phyloP scores from a whole-genome alignment of 2,329 filamentous ascomycete genomes.

The Capronia epimyces region DNA sequence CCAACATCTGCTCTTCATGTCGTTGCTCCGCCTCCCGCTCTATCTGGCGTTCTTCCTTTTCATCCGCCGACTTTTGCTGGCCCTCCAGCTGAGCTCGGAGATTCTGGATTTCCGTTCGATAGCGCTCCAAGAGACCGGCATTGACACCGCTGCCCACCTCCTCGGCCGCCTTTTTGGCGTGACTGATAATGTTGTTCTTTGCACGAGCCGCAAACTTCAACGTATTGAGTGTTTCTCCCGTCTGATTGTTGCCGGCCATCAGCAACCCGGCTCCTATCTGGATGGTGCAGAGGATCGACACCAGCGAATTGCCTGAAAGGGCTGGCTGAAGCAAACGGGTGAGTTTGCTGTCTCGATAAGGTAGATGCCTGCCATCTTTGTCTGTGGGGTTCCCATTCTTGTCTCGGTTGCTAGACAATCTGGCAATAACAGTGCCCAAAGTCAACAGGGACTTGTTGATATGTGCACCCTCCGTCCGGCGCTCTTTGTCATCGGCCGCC shows the following conservation, averaged over 20 bases:
- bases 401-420: slow-evolving; percentile 83
- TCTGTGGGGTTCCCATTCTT: slow-evolving; percentile 67
- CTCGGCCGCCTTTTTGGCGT: slow-evolving; percentile 91
- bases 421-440: slow-evolving; percentile 87
- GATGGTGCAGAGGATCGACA: slow-evolving; percentile 96
- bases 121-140: slow-evolving; percentile 77
- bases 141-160: slow-evolving; percentile 61
- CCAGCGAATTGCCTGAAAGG: slow-evolving; percentile 84
- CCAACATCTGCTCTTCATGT: slow-evolving; percentile 94
- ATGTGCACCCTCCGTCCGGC: slow-evolving; percentile 88
- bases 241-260: slow-evolving; percentile 67
- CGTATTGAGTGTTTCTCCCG: slow-evolving; percentile 86
- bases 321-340: slow-evolving; percentile 88
- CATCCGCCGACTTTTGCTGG: slow-evolving; percentile 65
- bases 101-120: slow-evolving; percentile 85
- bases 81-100: slow-evolving; percentile 73
- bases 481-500: slow-evolving; percentile 90
- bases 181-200: slow-evolving; percentile 96
- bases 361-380: slow-evolving; percentile 85
- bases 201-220: slow-evolving; percentile 94
- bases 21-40: slow-evolving; percentile 77
- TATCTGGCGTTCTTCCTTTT: slow-evolving; percentile 60
- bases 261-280: slow-evolving; percentile 76
- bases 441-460: slow-evolving; percentile 98
- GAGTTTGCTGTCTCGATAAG: slow-evolving; percentile 95